A percentile compares a stretch with the other conserved stretches of the same genome.
These are phyloP conservation scores for Globisporangium splendens DNA, from an alignment of 352 stramenopile species.

Conservation along the genomic window DNA sequence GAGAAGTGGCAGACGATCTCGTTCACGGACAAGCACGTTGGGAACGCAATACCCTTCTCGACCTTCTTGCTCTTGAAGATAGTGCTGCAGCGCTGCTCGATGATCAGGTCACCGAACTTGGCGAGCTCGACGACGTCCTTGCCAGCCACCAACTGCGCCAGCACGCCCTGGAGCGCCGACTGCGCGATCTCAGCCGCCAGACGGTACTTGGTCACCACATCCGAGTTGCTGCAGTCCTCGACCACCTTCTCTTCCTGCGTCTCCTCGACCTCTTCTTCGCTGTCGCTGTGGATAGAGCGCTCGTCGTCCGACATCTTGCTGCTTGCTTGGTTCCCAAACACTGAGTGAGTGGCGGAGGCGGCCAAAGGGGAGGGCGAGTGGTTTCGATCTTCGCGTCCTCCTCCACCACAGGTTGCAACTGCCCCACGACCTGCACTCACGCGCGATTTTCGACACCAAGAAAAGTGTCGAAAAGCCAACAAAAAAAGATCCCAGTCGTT, in stretches of 20 bases:
- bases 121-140: conserved; percentile 96
- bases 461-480: conserved; percentile 2
- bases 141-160: conserved; percentile 91
- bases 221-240: conserved; percentile 86
- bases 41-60: conserved; percentile 99
- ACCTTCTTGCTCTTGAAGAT: conserved; percentile 98
- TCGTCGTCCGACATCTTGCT: conserved; percentile 45
- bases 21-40: conserved; percentile 98
- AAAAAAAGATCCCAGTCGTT: background rate
- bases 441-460: conserved; percentile 3
- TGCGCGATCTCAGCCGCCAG: conserved; percentile 98
- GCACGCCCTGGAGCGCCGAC: conserved; percentile 93
- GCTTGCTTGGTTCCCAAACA: conserved; percentile 13
- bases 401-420: conserved; percentile 16
- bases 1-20: conserved; percentile 99
- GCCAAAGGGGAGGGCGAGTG: background rate
- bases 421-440: conserved; percentile 19
- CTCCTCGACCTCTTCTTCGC: conserved; percentile 69
- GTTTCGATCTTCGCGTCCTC: conserved; percentile 7
- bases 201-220: conserved; percentile 97
- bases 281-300: conserved; percentile 55
- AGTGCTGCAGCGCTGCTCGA: conserved; percentile 77
- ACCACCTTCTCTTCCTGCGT: conserved; percentile 56
- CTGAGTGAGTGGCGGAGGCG: conserved; percentile 7
- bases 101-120: conserved; percentile 87